Evolutionary conservation across 2,329 filamentous ascomycete genomes (phyloP), one percentile per base, ranked within the genome.

Genomic region (Scytalidium sp.): DNA sequence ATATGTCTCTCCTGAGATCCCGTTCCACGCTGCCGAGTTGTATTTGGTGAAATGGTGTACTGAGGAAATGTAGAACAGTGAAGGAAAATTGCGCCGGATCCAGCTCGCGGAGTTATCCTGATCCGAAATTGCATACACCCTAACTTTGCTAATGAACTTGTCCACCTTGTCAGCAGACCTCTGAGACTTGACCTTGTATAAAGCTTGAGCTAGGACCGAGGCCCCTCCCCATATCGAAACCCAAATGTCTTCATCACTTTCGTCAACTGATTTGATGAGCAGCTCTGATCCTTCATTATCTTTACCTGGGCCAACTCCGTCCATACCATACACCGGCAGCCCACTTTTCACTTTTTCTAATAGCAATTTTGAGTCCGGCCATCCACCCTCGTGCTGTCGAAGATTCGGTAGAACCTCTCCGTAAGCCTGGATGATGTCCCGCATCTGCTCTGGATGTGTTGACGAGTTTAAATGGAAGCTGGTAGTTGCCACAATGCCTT

Each of bases 31-130:
- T 0, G 80, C 79, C 46, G 73, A 57, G 2, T 69, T 70, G 52
- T 83, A 84, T 43, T 76, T 67, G 54, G 76, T 78, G 72, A 75
- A 83, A 5, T 71, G 78, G 57, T 83, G 80, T 2, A 81, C 61
- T 0, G 75, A 79, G 13, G 66, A 67, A 47, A 84, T 80, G 61
- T 80, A 83, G 55, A 79, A 76, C 7, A 83, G 59, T 22, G 77
- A 72, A 0, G 80, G 78, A 52, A 75, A 83, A 3, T 69, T 71
- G 42, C 68, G 64, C 15, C 80, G 73, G 27, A 84, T 76, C 79
- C 79, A 83, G 1, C 71, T 63, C 0, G 78, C 79, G 0, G 75
- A 74, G 52, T 84, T 74, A 53, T 83, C 80, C 55, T 83, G 80
- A 53, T 83, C 80, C 6, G 77, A 81, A 48, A 83, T 81, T 27